Conservation (phyloP, 495 filamentous ascomycete species). For the Cercophora scortea region DNA sequence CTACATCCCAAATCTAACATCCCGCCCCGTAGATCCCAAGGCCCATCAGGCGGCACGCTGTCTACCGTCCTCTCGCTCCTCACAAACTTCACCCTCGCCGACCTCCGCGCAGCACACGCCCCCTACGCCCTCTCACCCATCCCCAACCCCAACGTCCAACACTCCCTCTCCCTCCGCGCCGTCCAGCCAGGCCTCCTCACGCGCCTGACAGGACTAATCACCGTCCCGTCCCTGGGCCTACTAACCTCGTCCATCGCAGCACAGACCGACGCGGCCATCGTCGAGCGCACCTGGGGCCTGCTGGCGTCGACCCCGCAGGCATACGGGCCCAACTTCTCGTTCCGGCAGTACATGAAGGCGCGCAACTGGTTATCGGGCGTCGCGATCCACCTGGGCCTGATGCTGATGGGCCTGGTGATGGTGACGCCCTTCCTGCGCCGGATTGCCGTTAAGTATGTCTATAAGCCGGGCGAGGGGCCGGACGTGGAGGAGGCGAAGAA, state of each 20-base stretch:
- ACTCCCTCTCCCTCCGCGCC: slow-evolving; percentile 25
- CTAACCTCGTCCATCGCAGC: slow-evolving; percentile 54
- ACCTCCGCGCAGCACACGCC: slow-evolving; percentile 45
- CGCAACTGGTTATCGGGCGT: slow-evolving; percentile 52
- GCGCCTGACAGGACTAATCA: slow-evolving; percentile 53
- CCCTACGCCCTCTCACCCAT: slow-evolving; percentile 65
- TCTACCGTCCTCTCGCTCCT: slow-evolving; percentile 55
- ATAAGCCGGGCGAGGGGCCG: slow-evolving; percentile 62
- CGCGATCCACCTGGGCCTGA: slow-evolving; percentile 47
- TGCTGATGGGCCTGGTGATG: slow-evolving; percentile 45
- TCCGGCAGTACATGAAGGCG: slow-evolving; percentile 58
- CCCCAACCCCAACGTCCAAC: slow-evolving; percentile 38
- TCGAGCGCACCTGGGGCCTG: slow-evolving; percentile 72
- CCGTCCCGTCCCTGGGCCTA: slow-evolving; percentile 58
- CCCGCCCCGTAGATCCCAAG: slow-evolving; percentile 22
- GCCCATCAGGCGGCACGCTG: slow-evolving; percentile 68
- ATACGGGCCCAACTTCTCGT: slow-evolving; percentile 70
- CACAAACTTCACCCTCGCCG: slow-evolving; percentile 49
- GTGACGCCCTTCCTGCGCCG: slow-evolving; percentile 29
- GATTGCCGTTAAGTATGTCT: slow-evolving; percentile 35
- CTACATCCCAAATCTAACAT: neutral
- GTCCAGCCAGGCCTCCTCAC: slow-evolving; percentile 19
- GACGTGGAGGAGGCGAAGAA: slow-evolving; percentile 45
- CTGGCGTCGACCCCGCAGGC: slow-evolving; percentile 45
- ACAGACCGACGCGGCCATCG: slow-evolving; percentile 55